These are phyloP conservation scores for Xerocomellus chrysenteron DNA, from an alignment of 768 basidiomycete genomes.

Conservation along the genomic window DNA sequence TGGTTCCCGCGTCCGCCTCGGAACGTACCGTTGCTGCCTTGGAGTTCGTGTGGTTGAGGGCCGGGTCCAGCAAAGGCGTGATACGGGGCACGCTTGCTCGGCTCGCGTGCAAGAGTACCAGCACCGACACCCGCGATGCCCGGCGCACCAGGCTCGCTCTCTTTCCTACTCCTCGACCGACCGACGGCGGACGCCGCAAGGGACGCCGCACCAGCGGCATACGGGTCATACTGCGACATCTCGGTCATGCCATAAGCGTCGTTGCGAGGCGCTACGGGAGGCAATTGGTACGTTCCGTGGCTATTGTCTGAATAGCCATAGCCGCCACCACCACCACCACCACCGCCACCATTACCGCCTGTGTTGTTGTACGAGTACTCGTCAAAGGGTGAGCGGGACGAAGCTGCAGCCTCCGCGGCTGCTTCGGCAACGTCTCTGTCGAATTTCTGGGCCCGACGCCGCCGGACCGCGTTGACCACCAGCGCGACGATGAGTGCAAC, in stretches of 20 bases:
- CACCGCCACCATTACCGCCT: constrained; percentile 17
- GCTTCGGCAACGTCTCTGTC: constrained; percentile 76
- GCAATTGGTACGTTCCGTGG: constrained; percentile 58
- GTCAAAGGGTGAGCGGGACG: constrained; percentile 52
- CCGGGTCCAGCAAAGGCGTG: constrained; percentile 39
- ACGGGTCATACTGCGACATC: constrained; percentile 39
- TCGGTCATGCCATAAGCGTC: constrained; percentile 57
- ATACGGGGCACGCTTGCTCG: constrained; percentile 35
- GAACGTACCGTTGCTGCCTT: constrained; percentile 10
- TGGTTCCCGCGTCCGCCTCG: constrained; percentile 25
- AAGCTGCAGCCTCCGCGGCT: constrained; percentile 59
- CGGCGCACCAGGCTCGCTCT: constrained; percentile 35
- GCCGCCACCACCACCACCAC: constrained; percentile 24
- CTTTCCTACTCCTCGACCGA: constrained; percentile 27
- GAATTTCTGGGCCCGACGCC: constrained; percentile 61
- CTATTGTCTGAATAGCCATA: constrained; percentile 48
- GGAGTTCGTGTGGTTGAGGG: constrained; percentile 20
- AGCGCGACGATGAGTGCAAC: constrained; percentile 50
- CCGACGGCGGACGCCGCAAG: constrained; percentile 23
- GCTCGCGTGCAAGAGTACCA: constrained; percentile 30
- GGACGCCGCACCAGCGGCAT: constrained; percentile 24
- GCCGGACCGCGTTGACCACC: constrained; percentile 53
- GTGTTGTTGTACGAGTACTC: constrained; percentile 37
- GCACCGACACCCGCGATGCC: constrained; percentile 41
- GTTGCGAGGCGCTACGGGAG: constrained; percentile 37